phyloP scores from a whole-genome alignment of 805 yeast species.

The Zygotorulaspora chibaensis region DNA sequence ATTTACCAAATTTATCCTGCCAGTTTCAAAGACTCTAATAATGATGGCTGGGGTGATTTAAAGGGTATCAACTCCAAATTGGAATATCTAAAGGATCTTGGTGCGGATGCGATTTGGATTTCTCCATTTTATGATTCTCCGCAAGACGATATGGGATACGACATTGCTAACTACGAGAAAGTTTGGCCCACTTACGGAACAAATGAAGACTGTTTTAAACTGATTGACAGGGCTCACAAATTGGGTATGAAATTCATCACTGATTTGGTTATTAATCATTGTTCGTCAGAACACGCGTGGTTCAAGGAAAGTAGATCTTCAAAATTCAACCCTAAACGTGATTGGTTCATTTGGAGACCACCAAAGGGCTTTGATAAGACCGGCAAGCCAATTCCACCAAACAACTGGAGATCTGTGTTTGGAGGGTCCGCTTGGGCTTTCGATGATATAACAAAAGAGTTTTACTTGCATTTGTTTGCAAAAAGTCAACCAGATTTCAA shows the following conservation, averaged over 20 bases:
- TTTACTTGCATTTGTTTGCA: conserved; percentile 52
- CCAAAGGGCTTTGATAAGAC: conserved; percentile 43
- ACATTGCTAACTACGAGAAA: conserved; percentile 52
- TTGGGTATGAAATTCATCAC: conserved; percentile 50
- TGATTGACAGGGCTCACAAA: conserved; percentile 45
- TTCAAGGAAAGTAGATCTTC: conserved; percentile 52
- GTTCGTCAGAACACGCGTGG: conserved; percentile 54
- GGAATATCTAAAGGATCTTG: conserved; percentile 48
- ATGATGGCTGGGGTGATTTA: conserved; percentile 57
- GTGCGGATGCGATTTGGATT: conserved; percentile 52
- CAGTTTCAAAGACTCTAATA: conserved; percentile 53
- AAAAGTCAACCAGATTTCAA: conserved; percentile 57
- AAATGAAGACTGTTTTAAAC: conserved; percentile 46
- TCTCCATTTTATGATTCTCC: conserved; percentile 58
- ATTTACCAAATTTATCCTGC: conserved; percentile 62
- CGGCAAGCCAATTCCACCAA: conserved; percentile 52
- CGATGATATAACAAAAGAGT: conserved; percentile 51
- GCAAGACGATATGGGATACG: conserved; percentile 61
- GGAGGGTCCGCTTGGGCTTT: conserved; percentile 55
- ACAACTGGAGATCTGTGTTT: conserved; percentile 52
- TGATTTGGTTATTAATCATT: conserved; percentile 57
- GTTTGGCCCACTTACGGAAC: conserved; percentile 53
- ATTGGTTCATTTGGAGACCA: conserved; percentile 58
- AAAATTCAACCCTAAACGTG: conserved; percentile 50
- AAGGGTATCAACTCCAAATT: conserved; percentile 49